Conservation (phyloP, 2,329 filamentous ascomycete genomes). For the Aureobasidium sp. region DNA sequence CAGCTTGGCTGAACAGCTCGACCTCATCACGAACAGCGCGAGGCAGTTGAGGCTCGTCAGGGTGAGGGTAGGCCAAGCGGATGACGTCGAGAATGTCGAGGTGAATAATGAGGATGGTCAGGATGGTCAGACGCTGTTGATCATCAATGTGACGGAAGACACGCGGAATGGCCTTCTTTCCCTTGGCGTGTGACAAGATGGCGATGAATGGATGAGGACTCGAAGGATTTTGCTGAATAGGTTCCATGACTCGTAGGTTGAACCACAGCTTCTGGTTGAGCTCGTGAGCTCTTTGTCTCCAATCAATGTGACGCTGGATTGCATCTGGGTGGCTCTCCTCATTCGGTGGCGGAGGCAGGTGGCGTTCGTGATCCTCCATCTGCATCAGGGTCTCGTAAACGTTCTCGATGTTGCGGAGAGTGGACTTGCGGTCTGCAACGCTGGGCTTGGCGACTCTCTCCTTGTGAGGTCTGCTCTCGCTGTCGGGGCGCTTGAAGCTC, state of each 20-base stretch:
- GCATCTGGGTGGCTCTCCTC: conserved; percentile 58
- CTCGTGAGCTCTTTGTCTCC: conserved; percentile 60
- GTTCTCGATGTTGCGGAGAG: conserved; percentile 77
- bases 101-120: conserved; percentile 93
- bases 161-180: conserved; percentile 89
- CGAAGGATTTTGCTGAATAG: conserved; percentile 57
- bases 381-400: conserved; percentile 85
- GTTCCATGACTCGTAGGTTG: conserved; percentile 85
- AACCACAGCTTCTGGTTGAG: conserved; percentile 77
- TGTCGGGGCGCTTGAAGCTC: conserved; percentile 84
- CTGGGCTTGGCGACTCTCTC: conserved; percentile 37
- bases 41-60: conserved; percentile 65
- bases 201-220: conserved; percentile 85
- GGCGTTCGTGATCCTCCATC: conserved; percentile 85
- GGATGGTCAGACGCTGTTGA: conserved; percentile 85
- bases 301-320: conserved; percentile 67
- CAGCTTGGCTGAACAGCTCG: conserved; percentile 76
- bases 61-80: conserved; percentile 61
- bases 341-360: conserved; percentile 59
- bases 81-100: conserved; percentile 89
- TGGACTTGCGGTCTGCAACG: conserved; percentile 69
- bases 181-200: conserved; percentile 88
- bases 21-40: conserved; percentile 79
- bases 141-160: conserved; percentile 90
- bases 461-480: conserved; percentile 48